Conservation (phyloP, 2,329 filamentous ascomycete genomes). For the Aureobasidium leucospermi region DNA sequence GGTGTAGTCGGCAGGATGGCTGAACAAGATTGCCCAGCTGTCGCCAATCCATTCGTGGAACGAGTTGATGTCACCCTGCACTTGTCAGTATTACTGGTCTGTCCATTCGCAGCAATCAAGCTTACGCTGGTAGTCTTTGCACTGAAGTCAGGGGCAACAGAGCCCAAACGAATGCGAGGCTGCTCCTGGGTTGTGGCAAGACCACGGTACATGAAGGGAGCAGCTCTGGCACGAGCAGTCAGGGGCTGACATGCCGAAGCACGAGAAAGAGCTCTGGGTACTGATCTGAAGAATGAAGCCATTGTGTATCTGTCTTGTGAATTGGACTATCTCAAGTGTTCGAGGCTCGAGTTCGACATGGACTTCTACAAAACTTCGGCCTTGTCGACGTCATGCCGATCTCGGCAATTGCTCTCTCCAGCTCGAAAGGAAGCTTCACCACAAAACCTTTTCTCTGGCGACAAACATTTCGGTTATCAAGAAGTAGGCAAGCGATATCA, state of each 20-base stretch:
- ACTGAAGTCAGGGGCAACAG: conserved; percentile 70
- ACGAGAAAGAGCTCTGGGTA: conserved; percentile 28
- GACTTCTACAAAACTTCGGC: not conserved
- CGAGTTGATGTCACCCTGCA: conserved; percentile 46
- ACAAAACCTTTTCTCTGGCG: not conserved
- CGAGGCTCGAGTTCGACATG: not conserved
- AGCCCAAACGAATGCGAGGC: conserved; percentile 39
- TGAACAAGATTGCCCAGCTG: conserved; percentile 78
- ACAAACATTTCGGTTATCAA: not conserved
- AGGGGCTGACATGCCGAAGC: conserved; percentile 23
- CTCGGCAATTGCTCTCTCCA: conserved; percentile 3
- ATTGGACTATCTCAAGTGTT: not conserved
- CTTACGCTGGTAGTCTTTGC: conserved; percentile 63
- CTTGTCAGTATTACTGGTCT: not conserved
- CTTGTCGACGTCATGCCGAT: conserved; percentile 7
- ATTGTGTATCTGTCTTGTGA: conserved; percentile 19
- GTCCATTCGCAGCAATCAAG: not conserved
- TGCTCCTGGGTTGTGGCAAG: conserved; percentile 30
- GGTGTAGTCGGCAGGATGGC: conserved; percentile 81
- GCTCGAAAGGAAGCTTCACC: conserved; percentile 3
- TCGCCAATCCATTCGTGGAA: conserved; percentile 76
- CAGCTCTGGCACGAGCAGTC: conserved; percentile 21
- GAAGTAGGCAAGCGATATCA: too few relatives aligned
- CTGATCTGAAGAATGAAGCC: conserved; percentile 30
- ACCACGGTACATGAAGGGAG: conserved; percentile 30